phyloP scores from a whole-genome alignment of 2,329 filamentous ascomycete species.

The Xylariaceae sp. region DNA sequence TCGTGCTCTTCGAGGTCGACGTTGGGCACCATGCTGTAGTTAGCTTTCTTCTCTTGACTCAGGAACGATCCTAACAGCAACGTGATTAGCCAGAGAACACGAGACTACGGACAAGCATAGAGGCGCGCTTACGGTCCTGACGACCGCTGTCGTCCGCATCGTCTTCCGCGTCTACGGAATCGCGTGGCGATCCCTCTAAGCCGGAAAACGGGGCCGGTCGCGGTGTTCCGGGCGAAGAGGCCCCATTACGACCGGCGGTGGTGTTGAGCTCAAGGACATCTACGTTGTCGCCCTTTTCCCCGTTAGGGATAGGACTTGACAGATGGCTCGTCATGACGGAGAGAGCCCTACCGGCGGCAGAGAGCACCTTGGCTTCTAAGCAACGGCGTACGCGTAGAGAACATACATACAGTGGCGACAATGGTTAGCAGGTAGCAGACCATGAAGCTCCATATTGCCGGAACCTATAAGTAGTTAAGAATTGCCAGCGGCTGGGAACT shows the following conservation, averaged over 20 bases:
- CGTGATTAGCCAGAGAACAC: not conserved
- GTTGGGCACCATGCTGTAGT: not conserved
- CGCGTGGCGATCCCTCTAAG: not conserved
- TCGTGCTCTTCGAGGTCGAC: not conserved
- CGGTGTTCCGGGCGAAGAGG: not conserved
- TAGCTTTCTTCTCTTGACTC: not conserved
- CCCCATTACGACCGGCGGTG: not conserved
- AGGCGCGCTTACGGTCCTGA: not conserved
- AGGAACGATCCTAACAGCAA: not conserved
- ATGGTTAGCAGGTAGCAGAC: not conserved
- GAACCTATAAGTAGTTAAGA: not conserved
- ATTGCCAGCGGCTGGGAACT: not conserved
- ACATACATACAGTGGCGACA: not conserved
- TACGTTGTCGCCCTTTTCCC: not conserved
- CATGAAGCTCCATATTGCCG: not conserved
- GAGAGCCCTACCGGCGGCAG: not conserved
- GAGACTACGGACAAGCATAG: not conserved
- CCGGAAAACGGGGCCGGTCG: not conserved
- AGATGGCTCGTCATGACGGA: not conserved
- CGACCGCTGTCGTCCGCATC: not conserved
- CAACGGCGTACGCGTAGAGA: not conserved
- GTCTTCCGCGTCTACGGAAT: not conserved
- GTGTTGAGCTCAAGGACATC: not conserved
- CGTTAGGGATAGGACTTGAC: not conserved
- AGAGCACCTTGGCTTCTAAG: not conserved